These are phyloP conservation scores for Huntiella moniliformis DNA, from an alignment of 2,329 filamentous ascomycete species.

Conservation along the genomic window DNA sequence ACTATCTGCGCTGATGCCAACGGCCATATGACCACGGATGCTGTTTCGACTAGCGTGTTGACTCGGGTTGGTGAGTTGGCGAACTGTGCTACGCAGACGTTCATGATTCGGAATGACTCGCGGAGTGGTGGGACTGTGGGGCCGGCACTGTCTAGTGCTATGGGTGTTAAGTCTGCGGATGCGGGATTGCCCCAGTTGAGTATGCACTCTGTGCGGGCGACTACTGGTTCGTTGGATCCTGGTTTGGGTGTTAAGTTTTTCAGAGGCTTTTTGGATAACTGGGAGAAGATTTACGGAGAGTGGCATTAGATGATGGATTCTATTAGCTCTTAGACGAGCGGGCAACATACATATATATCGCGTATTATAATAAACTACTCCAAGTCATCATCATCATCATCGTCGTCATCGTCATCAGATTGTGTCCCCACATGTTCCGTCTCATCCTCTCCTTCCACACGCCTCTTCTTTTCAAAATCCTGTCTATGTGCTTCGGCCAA, in stretches of 20 bases:
- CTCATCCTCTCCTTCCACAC: slow-evolving; percentile 14
- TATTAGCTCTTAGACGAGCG: not conserved
- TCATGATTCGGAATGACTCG: slow-evolving; percentile 88
- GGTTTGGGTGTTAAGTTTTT: slow-evolving; percentile 77
- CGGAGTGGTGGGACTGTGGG: slow-evolving; percentile 88
- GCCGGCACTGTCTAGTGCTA: slow-evolving; percentile 62
- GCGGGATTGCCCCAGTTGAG: slow-evolving; percentile 79
- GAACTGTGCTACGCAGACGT: slow-evolving; percentile 57
- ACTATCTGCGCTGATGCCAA: slow-evolving; percentile 67
- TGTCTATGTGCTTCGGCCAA: slow-evolving; percentile 71
- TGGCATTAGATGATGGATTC: slow-evolving; percentile 30
- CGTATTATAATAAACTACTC: not conserved
- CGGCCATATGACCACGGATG: slow-evolving; percentile 91
- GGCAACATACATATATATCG: not conserved
- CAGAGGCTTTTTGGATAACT: slow-evolving; percentile 73
- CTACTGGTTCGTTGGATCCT: slow-evolving; percentile 68
- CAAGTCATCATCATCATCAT: slow-evolving; percentile 19
- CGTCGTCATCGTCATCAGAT: slow-evolving; percentile 15
- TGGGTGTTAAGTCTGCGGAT: slow-evolving; percentile 70
- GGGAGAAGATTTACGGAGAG: slow-evolving; percentile 67
- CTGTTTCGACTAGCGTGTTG: slow-evolving; percentile 64
- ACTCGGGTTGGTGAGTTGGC: slow-evolving; percentile 58
- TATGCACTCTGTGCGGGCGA: slow-evolving; percentile 87
- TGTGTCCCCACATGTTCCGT: not conserved
- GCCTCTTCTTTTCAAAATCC: slow-evolving; percentile 70